Percentiles rank a stretch among this genome's conserved stretches.
These are phyloP conservation scores for Verticillium alfalfae DNA, from an alignment of 2,329 filamentous ascomycete species.

Conservation along the genomic window DNA sequence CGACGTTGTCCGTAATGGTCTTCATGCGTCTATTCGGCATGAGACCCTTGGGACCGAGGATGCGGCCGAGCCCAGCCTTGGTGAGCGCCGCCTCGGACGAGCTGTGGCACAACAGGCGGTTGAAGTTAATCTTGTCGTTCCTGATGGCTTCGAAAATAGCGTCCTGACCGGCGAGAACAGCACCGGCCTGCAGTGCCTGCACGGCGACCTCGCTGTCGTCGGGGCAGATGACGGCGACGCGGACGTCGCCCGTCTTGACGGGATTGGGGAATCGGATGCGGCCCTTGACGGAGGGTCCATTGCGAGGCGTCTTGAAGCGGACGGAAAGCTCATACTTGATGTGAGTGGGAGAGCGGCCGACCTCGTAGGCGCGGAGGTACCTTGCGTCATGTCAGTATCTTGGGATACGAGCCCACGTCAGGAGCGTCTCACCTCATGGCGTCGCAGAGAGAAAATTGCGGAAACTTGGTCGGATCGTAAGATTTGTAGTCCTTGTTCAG, in stretches of 20 bases:
- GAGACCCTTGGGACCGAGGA: constrained; percentile 82
- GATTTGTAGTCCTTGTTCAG: constrained; percentile 60
- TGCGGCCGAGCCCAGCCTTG: constrained; percentile 72
- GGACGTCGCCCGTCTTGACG: constrained; percentile 81
- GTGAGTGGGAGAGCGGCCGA: constrained; percentile 66
- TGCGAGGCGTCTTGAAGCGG: constrained; percentile 76
- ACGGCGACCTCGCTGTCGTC: constrained; percentile 68
- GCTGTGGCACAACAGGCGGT: constrained; percentile 80
- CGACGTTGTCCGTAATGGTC: constrained; percentile 80
- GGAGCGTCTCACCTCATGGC: constrained; percentile 70
- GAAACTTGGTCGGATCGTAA: constrained; percentile 57
- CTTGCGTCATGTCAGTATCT: constrained; percentile 34
- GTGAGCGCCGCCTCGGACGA: constrained; percentile 73
- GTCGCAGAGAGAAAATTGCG: constrained; percentile 77
- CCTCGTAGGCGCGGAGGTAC: constrained; percentile 88
- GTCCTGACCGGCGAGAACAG: constrained; percentile 78
- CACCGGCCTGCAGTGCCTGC: constrained; percentile 73
- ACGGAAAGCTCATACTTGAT: constrained; percentile 88
- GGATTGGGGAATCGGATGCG: constrained; percentile 84
- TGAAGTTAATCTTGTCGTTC: constrained; percentile 75
- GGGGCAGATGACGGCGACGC: constrained; percentile 88
- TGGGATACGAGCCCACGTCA: constrained; percentile 1
- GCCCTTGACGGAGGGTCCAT: constrained; percentile 81
- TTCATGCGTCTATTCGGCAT: constrained; percentile 89
- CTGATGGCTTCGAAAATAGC: constrained; percentile 74